Evolutionary conservation across 1,139 yeast genomes (phyloP), one percentile per base, ranked within the genome.

Genomic region (Tardiomyces depauwii): DNA sequence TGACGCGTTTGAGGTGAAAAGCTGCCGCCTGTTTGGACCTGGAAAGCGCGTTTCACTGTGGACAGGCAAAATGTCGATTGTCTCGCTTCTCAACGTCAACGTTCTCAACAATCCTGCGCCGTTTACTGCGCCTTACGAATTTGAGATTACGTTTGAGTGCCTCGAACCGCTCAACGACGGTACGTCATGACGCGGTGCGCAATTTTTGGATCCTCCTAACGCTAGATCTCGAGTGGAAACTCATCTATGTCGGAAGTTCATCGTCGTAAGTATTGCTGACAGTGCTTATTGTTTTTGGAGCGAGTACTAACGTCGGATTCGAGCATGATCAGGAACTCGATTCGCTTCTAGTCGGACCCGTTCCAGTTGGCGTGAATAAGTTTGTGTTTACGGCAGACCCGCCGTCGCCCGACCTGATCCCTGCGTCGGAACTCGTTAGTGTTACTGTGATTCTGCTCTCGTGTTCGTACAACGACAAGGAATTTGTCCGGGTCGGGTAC

Each of bases 271-370:
- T 30, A 14, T 5, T 11, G 4, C 10, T 21, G 7, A 7, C n/a
- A n/a, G n/a, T n/a, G n/a, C n/a, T n/a, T n/a, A n/a, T n/a, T n/a
- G n/a, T n/a, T n/a, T n/a, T n/a, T n/a, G n/a, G n/a, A n/a, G n/a
- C n/a, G n/a, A n/a, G n/a, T n/a, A n/a, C 58, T 12, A 52, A 55
- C 18, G 49, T 53, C n/a, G 43, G 49, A 36, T 64, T 87, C 49
- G 96, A 91, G 55, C 96, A 91, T 57, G 99, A 91, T 64, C 98
- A 93, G 66, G 97, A 89, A 61, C 71, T 91, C 47, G 99, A 91
- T 61, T 87, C 96, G 1, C 80, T 93, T 42, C 70, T 93, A 23
- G 99, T 91, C 3, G 98, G 99, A 0, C 99, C 98, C 0, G 95
- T 91, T 2, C 99, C 98, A 0, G 95, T 91, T 3, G 99, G 99